These are phyloP conservation scores for Hamamelis virginiana DNA, from an alignment of 164 flowering plant genomes.

Conservation along the genomic window DNA sequence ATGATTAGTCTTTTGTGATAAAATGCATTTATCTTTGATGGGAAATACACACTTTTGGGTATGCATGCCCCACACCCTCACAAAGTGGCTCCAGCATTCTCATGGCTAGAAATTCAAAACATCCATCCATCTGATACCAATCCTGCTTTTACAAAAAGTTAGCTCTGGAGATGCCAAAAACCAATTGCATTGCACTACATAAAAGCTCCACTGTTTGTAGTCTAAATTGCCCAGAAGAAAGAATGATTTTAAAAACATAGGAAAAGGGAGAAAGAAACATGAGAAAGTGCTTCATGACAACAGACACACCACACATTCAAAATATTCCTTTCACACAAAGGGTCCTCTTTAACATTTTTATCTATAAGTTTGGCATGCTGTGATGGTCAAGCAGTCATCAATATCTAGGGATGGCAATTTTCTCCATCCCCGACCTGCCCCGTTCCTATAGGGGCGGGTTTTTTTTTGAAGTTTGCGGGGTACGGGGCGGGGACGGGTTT, in stretches of 20 bases:
- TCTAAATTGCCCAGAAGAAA: not conserved
- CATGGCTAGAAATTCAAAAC: conserved; percentile 10
- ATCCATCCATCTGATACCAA: conserved; percentile 12
- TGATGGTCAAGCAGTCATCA: no score
- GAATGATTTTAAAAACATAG: not conserved
- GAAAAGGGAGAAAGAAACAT: not conserved
- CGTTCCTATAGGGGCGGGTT: no score
- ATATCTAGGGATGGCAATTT: no score
- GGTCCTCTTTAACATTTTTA: no score
- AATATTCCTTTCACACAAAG: conserved; percentile 22
- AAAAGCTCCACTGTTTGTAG: conserved; percentile 6
- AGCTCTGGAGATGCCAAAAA: conserved; percentile 13
- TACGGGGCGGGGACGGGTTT: no score
- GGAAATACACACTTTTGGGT: not conserved
- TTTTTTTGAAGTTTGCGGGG: no score
- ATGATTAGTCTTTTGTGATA: no score
- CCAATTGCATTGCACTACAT: conserved; percentile 1
- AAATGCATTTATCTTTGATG: not conserved
- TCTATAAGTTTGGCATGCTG: no score
- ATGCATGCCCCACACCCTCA: conserved; percentile 7
- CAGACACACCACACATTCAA: not conserved
- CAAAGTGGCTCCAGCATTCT: conserved; percentile 6
- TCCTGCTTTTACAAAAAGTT: conserved; percentile 11
- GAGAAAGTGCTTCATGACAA: not conserved
- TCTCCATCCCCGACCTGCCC: no score